Conservation (phyloP, 2,329 filamentous ascomycete species). For the Pseudogymnoascus sp. region DNA sequence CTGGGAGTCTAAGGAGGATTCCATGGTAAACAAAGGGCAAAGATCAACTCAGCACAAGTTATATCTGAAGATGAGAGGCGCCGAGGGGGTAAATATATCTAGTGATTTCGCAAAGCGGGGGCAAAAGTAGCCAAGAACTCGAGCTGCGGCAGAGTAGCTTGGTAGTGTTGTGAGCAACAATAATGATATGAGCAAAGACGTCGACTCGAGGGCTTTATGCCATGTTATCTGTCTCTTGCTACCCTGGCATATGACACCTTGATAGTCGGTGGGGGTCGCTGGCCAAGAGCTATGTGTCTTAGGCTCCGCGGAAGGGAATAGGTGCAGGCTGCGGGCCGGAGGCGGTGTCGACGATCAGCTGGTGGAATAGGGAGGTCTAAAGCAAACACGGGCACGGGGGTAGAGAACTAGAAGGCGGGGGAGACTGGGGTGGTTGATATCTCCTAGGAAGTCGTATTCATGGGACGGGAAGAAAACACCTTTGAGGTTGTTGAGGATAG, state of each 20-base stretch:
- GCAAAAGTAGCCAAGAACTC: background rate
- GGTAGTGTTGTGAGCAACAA: background rate
- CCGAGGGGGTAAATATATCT: background rate
- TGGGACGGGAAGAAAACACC: background rate
- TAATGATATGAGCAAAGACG: background rate
- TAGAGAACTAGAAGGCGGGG: background rate
- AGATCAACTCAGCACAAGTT: background rate
- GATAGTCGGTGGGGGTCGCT: background rate
- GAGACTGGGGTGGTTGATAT: background rate
- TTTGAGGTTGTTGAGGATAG: background rate
- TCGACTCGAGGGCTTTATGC: background rate
- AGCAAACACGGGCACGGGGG: background rate
- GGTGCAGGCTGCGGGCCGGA: background rate
- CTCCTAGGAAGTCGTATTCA: background rate
- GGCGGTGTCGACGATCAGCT: constrained; percentile 6
- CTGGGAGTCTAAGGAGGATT: constrained; percentile 5
- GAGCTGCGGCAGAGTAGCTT: background rate
- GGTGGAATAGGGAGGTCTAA: background rate
- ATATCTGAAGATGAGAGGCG: background rate
- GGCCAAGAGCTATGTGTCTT: constrained; percentile 1
- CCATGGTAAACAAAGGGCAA: background rate
- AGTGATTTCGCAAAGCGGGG: background rate
- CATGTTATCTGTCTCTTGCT: background rate
- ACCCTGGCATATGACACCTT: constrained; percentile 2
- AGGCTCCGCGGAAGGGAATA: background rate